Percentiles rank a stretch among this genome's conserved stretches.
These are phyloP conservation scores for Meripilus lineatus DNA, from an alignment of 1,284 basidiomycete genomes.

Conservation along the genomic window DNA sequence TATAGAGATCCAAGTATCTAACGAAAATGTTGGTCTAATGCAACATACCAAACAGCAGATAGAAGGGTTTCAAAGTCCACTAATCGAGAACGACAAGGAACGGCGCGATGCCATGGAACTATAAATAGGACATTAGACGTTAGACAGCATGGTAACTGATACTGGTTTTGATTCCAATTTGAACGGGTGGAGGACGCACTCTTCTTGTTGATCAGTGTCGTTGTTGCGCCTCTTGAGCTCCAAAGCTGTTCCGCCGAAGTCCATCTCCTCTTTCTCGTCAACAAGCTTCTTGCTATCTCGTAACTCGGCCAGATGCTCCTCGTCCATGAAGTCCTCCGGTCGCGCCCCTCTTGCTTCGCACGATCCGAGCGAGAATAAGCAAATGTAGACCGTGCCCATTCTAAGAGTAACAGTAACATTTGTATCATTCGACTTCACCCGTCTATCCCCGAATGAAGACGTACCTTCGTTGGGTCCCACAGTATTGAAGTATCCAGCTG, in stretches of 20 bases:
- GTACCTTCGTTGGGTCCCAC: constrained; percentile 93
- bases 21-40: too few species aligned
- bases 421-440: neutral
- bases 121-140: too few species aligned
- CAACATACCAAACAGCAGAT: too few species aligned
- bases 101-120: too few species aligned
- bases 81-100: too few species aligned
- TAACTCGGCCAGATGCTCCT: constrained; percentile 88
- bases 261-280: constrained; percentile 74
- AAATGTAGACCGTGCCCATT: constrained; percentile 93
- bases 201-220: constrained; percentile 34
- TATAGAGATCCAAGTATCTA: too few species aligned
- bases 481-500: constrained; percentile 95
- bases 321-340: constrained; percentile 98
- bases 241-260: constrained; percentile 56
- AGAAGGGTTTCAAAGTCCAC: too few species aligned
- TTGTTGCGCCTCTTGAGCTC: constrained; percentile 32
- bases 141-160: too few species aligned
- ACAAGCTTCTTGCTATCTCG: constrained; percentile 69
- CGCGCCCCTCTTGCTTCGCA: constrained; percentile 53
- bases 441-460: too few species aligned
- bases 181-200: too few species aligned
- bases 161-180: too few species aligned
- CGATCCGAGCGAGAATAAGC: constrained; percentile 79
- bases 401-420: constrained; percentile 39